Evolutionary conservation across 176 grass and related monocot genomes (phyloP).

Genomic region (Microstegium vimineum): DNA sequence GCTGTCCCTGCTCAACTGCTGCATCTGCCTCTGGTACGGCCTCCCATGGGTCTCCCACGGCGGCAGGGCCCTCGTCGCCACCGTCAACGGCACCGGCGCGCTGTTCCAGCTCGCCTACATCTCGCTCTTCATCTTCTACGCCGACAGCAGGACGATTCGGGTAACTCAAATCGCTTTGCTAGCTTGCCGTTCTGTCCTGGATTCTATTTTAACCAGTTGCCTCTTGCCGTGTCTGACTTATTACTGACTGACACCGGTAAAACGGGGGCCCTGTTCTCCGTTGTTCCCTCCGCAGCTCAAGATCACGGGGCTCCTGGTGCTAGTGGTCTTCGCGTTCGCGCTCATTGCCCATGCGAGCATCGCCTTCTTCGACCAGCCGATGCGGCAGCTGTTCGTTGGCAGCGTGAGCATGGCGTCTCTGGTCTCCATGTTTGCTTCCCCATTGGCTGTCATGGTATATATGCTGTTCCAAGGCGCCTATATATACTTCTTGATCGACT

Average conservation of each 20-base stretch:
- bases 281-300: slow-evolving; percentile 41
- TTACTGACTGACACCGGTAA: not conserved
- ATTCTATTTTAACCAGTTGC: no score
- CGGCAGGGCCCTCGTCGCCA: slow-evolving; percentile 57
- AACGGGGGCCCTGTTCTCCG: not conserved
- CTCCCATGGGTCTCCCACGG: slow-evolving; percentile 60
- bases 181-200: not conserved
- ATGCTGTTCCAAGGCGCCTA: not conserved
- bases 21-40: slow-evolving; percentile 88
- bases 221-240: not conserved
- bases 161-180: not conserved
- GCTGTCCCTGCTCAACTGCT: slow-evolving; percentile 78
- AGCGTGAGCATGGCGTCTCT: slow-evolving; percentile 49
- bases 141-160: slow-evolving; percentile 46
- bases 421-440: slow-evolving; percentile 82
- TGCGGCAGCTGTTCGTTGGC: slow-evolving; percentile 57
- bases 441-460: slow-evolving; percentile 79
- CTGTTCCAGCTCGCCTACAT: slow-evolving; percentile 67
- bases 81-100: slow-evolving; percentile 74
- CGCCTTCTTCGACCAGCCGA: slow-evolving; percentile 40
- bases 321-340: slow-evolving; percentile 31
- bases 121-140: slow-evolving; percentile 60
- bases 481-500: not conserved
- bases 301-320: slow-evolving; percentile 44
- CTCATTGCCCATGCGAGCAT: slow-evolving; percentile 34